Conservation (phyloP, 306 rosid species). For the Quercus agrifolia region DNA sequence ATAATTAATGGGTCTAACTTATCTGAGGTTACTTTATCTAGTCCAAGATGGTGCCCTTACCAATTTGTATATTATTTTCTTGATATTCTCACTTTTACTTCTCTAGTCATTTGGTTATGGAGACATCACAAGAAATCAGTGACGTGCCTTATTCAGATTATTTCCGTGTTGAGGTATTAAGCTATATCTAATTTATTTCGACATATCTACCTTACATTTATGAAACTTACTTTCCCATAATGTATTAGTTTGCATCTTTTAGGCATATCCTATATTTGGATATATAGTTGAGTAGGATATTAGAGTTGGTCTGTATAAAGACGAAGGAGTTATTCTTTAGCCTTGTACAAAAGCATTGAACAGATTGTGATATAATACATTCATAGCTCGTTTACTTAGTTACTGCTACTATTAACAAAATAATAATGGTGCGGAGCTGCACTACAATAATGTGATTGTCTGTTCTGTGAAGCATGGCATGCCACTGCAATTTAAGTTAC, state of each 20-base stretch:
- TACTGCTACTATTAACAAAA: background rate
- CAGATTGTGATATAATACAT: background rate
- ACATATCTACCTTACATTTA: background rate
- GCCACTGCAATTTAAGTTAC: background rate
- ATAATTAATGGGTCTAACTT: background rate
- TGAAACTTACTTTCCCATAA: slow-evolving; percentile 11
- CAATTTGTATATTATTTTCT: background rate
- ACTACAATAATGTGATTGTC: background rate
- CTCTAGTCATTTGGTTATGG: slow-evolving; percentile 83
- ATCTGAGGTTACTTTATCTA: slow-evolving; percentile 10
- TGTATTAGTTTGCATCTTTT: background rate
- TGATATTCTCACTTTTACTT: slow-evolving; percentile 32
- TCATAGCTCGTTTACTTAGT: background rate
- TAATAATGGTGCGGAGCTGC: background rate
- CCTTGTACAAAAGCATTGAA: background rate
- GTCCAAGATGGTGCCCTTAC: background rate
- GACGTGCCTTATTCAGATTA: slow-evolving; percentile 92
- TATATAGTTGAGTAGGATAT: background rate
- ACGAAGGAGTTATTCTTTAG: background rate
- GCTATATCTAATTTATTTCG: slow-evolving; percentile 8
- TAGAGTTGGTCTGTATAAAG: background rate
- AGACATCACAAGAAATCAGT: slow-evolving; percentile 84
- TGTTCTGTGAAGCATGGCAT: background rate
- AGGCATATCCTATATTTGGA: background rate
- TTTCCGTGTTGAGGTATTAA: slow-evolving; percentile 83